Base-by-base conservation (phyloP, 768 basidiomycete genomes). In the Psilocybe cyanescens region DNA sequence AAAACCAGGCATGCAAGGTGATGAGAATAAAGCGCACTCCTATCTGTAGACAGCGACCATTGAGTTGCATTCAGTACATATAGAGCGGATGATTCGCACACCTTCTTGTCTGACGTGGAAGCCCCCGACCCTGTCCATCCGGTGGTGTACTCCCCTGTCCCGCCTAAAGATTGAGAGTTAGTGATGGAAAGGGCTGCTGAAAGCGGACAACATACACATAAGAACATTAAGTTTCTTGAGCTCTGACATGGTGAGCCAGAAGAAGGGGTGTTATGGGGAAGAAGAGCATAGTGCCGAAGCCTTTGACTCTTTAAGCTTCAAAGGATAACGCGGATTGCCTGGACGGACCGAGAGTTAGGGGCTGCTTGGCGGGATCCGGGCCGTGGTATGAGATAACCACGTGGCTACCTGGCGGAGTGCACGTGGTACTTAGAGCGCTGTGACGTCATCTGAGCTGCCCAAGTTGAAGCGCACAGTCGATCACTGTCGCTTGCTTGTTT, bases 41-140 rank as follows among this genome's bases (percentile, higher is more conserved):
- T 68, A 91, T 90, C 90, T 91, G 59, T 53, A 37, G 61, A 53
- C 19, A 54, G 19, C 37, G 49, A 54, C 29, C 9, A 52, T 51
- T 46, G 30, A 28, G n/a, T 11, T 7, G 12, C 3, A 35, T 53
- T 44, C 41, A 49, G 24, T 44, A 14, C 47, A 50, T 48, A 19
- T 30, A 14, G 11, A 17, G 46, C 39, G 24, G 45, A 29, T 29
- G 11, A 28, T 33, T 30, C 11, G 59, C 78, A 57, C 59, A 91
- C 93, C 83, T 95, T 97, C 78, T 97, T 97, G 78, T 97, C 95
- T 4, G 94, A 96, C 70, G 89, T 93, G 14, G 94, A 96, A 46
- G 92, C 93, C n/a, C 95, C 95, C 39, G 90, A 86, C 11, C 87
- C 88, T 8, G 92, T 94, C 92, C 92, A 97, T 72, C 95, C 95